Conservation (phyloP, 257 asterid genomes). For the Penstemon davidsonii region DNA sequence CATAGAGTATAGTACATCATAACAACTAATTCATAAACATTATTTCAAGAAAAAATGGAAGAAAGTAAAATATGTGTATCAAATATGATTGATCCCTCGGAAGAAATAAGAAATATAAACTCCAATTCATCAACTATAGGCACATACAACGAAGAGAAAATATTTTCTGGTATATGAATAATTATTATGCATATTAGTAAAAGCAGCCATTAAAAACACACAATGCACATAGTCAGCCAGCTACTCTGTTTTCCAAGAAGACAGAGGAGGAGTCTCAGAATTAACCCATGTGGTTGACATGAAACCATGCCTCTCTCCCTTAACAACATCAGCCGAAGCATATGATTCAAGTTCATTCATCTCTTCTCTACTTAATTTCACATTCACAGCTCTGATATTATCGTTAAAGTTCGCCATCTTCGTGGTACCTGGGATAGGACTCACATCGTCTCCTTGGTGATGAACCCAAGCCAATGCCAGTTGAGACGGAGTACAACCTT, state of each 20-base stretch:
- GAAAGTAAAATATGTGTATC: no score
- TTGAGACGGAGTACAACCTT: constrained; percentile 52
- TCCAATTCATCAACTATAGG: no score
- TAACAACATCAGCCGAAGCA: constrained; percentile 27
- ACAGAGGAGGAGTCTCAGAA: constrained; percentile 37
- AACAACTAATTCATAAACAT: no score
- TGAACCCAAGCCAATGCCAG: constrained; percentile 59
- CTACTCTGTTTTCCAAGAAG: constrained; percentile 35
- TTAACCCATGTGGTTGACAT: constrained; percentile 31
- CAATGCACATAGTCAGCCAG: neutral
- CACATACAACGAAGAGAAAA: no score
- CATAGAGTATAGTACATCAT: no score
- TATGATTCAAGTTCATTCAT: constrained; percentile 41
- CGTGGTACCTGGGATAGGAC: constrained; percentile 59
- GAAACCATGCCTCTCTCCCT: constrained; percentile 31
- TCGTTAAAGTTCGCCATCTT: constrained; percentile 40
- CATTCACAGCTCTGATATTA: constrained; percentile 37
- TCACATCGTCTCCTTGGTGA: constrained; percentile 47
- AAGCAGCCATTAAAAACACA: no score
- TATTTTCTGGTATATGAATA: no score
- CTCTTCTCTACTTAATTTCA: constrained; percentile 35
- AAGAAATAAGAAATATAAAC: no score
- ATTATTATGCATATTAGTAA: no score
- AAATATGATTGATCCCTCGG: no score
- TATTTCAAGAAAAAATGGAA: no score